Percentiles rank a stretch among this genome's conserved stretches.
Conservation (phyloP, 2,329 filamentous ascomycete species). For the Colletotrichum chlorophyti region DNA sequence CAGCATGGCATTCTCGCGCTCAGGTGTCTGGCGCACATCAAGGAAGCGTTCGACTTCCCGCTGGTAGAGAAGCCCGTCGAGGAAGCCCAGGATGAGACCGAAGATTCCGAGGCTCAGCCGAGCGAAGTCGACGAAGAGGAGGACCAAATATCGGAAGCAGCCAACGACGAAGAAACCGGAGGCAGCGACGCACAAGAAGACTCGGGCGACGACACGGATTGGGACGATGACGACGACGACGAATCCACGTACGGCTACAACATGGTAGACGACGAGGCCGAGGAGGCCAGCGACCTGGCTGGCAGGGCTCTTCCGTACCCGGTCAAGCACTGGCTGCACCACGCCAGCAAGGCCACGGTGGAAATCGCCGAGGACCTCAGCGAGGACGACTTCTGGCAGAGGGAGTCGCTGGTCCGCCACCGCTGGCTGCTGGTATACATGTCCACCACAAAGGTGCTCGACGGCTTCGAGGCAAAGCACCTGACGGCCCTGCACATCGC, state of each 20-base stretch:
- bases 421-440: constrained; percentile 46
- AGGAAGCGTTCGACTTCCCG: constrained; percentile 40
- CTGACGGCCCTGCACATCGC: constrained; percentile 47
- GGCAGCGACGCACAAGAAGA: constrained; percentile 16
- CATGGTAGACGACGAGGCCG: constrained; percentile 31
- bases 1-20: constrained; percentile 50
- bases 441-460: constrained; percentile 39
- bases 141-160: constrained; percentile 1
- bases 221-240: constrained; percentile 23
- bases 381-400: constrained; percentile 47
- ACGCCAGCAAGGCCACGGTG: constrained; percentile 47
- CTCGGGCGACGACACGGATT: constrained; percentile 7
- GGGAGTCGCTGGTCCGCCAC: constrained; percentile 41
- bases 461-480: constrained; percentile 35
- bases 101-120: background rate
- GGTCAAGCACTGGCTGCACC: constrained; percentile 48
- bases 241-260: constrained; percentile 30
- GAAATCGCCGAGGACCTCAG: constrained; percentile 50
- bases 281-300: constrained; percentile 36
- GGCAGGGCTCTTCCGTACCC: constrained; percentile 42
- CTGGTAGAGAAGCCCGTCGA: background rate
- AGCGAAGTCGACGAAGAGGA: constrained; percentile 7
- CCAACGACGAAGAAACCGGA: background rate
- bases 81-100: background rate
- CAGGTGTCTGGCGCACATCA: constrained; percentile 45